Evolutionary conservation across 164 flowering plant species (phyloP), one percentile per base, ranked within the genome.

Genomic region (Dillenia turbinata): DNA sequence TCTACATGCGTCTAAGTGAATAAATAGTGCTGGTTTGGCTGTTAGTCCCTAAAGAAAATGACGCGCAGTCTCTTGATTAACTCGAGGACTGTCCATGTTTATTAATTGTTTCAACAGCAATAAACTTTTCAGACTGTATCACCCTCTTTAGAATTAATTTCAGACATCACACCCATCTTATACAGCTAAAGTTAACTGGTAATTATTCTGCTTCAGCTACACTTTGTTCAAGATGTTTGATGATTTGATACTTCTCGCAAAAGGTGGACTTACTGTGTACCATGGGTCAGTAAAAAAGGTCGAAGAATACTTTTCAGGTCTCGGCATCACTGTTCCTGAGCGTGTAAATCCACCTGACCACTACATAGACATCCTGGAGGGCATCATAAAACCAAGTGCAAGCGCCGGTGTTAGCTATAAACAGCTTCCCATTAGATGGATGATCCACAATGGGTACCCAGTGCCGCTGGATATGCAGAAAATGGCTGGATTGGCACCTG

Each of bases 281-380:
- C 98, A 84, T 59, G 98, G 98, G 64, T 67, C 98, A n/a, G 92
- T 86, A 44, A 89, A 87, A 76, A 90, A 91, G 75, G 95, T 89
- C 24, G 97, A 94, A 74, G 97, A 94, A 61, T 94, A 94, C 78
- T 94, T 94, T 65, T 16, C 87, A 9, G 75, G 83, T 50, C 73
- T 94, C 63, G 97, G 98, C 61, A 91, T 94, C 57, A 54, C 51
- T 14, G 95, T 94, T 52, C 98, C 98, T 24, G 98, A 94, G 9
- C 89, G 97, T 62, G 85, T 89, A 33, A 94, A 89, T 74, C 98
- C 98, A 63, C 98, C 98, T n/a, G 98, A 93, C 65, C 73, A 90
- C 77, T 93, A 63, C 73, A 93, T 93, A 69, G 98, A 93, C 82
- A 90, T 93, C 68, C 67, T 93, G 74, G 98, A 93, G 75, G 98